A percentile compares a stretch with the other conserved stretches of the same genome.
These are phyloP conservation scores for Claviceps sp. DNA, from an alignment of 2,329 filamentous ascomycete genomes.

Conservation along the genomic window DNA sequence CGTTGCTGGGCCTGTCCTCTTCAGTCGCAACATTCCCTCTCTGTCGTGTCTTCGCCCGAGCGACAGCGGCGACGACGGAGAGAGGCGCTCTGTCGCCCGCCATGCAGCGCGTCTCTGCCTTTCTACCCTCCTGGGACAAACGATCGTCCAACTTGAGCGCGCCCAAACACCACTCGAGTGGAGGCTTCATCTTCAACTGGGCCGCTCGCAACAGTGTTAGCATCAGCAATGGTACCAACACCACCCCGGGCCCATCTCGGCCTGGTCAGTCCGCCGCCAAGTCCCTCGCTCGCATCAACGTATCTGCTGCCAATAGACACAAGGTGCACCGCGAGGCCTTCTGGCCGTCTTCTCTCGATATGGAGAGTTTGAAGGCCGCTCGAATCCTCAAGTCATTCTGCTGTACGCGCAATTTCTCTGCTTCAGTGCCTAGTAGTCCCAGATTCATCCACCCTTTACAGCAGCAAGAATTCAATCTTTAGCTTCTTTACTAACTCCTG, in stretches of 20 bases:
- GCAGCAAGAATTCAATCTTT: neutral
- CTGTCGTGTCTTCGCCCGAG: slow-evolving; percentile 20
- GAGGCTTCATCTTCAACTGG: slow-evolving; percentile 27
- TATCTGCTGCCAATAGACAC: slow-evolving; percentile 18
- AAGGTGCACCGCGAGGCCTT: slow-evolving; percentile 49
- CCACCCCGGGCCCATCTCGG: neutral
- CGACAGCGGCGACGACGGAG: slow-evolving; percentile 21
- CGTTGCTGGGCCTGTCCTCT: slow-evolving; percentile 9
- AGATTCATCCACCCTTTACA: neutral
- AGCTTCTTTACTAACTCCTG: slow-evolving; percentile 1
- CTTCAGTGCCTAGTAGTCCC: too few relatives aligned
- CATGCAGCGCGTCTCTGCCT: slow-evolving; percentile 31
- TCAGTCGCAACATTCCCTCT: slow-evolving; percentile 14
- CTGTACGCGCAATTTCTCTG: slow-evolving; percentile 34
- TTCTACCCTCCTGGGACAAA: slow-evolving; percentile 32
- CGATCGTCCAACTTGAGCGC: slow-evolving; percentile 21
- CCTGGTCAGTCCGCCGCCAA: slow-evolving; percentile 5
- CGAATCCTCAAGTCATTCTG: slow-evolving; percentile 84
- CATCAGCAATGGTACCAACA: slow-evolving; percentile 9
- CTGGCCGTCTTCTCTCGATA: slow-evolving; percentile 74
- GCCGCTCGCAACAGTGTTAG: slow-evolving; percentile 32
- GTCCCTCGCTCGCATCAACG: slow-evolving; percentile 20
- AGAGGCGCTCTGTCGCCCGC: slow-evolving; percentile 20
- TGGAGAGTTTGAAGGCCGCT: slow-evolving; percentile 83
- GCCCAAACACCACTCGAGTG: slow-evolving; percentile 11